Base-by-base conservation (phyloP, 192 early-diverging fungal genomes). In the Allomyces macrogynus region DNA sequence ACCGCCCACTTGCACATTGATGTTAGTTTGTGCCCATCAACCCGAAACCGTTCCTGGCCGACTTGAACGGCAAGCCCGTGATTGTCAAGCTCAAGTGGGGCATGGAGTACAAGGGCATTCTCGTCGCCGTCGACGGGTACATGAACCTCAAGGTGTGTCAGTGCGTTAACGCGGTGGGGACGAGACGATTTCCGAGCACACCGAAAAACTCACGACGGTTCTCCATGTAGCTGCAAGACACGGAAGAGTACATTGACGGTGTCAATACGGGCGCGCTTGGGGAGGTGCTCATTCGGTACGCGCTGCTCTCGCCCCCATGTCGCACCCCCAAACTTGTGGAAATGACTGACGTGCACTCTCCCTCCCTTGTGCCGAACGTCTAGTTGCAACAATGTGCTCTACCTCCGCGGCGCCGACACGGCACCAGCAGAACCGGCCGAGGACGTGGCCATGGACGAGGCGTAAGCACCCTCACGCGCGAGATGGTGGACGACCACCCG, bases 21-120 rank as follows among this genome's bases (percentile, higher is more conserved):
- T 7, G 4, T 7, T 40, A 40, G 32, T 40, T 40, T 40, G 32
- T 40, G 32, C 92, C 92, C 23, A 91, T 98, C 62, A 99, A 99
- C 78, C 96, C 96, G 65, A 92, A 87, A 75, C 96, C 96, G 11
- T 97, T 95, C 73, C 81, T 99, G 42, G 88, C 87, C 64, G 86
- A 88, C 61, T 83, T 95, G 54, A 91, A 90, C 60, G 93, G 94
- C 44, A 91, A 93, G 73, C 81, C 92, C 22, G 85, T 96, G 3
- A 79, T 94, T 64, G 86, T 91, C 67, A 89, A 88, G 77, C 76
- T 99, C 72, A 99, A 99, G 79, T 99, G 96, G 96, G 94, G 93
- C 61, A 85, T 86, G 75, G 96, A 97, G 70, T 99, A 99, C 85
- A 91, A 93, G 71, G 96, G 92, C 7, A 79, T 82, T 66, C 75